A percentile compares a stretch with the other conserved stretches of the same genome.
Evolutionary conservation across 805 yeast species (phyloP).

Genomic region (Saturnispora quitensis): DNA sequence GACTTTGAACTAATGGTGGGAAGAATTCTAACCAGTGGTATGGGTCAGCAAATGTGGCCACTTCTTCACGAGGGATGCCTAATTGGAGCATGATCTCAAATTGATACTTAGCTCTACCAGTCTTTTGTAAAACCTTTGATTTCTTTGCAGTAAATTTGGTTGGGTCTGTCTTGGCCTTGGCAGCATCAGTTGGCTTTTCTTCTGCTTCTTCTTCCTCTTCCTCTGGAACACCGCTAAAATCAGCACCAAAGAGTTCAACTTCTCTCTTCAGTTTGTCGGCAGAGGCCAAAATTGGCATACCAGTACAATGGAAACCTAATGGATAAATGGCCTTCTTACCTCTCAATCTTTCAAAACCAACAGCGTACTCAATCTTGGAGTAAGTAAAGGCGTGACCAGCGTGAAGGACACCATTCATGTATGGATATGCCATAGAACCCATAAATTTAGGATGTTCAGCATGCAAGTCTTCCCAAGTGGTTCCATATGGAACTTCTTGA

Average conservation of each 20-base stretch:
- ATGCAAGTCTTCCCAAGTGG: constrained; percentile 61
- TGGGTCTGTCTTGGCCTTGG: constrained; percentile 44
- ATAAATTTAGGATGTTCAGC: constrained; percentile 76
- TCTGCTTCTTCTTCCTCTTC: constrained; percentile 38
- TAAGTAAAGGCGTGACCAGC: constrained; percentile 96
- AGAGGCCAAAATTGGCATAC: constrained; percentile 94
- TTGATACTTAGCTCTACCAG: constrained; percentile 91
- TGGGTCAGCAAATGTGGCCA: constrained; percentile 86
- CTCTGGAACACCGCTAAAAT: constrained; percentile 59
- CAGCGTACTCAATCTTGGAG: constrained; percentile 85
- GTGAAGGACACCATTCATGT: constrained; percentile 97
- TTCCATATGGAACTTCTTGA: constrained; percentile 50
- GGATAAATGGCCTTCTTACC: constrained; percentile 93
- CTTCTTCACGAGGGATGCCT: constrained; percentile 79
- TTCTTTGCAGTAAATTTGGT: constrained; percentile 90
- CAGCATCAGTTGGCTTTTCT: constrained; percentile 18
- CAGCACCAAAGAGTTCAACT: constrained; percentile 80
- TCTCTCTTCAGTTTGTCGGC: constrained; percentile 95
- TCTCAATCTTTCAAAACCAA: constrained; percentile 90
- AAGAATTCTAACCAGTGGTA: constrained; percentile 81
- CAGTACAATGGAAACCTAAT: constrained; percentile 98
- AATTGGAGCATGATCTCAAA: constrained; percentile 93
- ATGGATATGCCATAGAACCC: constrained; percentile 95
- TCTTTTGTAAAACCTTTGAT: constrained; percentile 88
- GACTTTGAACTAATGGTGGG: constrained; percentile 81